A percentile compares a stretch with the other conserved stretches of the same genome.
These are phyloP conservation scores for Nitzschia palea DNA, from an alignment of 108 stramenopile species.

Conservation along the genomic window DNA sequence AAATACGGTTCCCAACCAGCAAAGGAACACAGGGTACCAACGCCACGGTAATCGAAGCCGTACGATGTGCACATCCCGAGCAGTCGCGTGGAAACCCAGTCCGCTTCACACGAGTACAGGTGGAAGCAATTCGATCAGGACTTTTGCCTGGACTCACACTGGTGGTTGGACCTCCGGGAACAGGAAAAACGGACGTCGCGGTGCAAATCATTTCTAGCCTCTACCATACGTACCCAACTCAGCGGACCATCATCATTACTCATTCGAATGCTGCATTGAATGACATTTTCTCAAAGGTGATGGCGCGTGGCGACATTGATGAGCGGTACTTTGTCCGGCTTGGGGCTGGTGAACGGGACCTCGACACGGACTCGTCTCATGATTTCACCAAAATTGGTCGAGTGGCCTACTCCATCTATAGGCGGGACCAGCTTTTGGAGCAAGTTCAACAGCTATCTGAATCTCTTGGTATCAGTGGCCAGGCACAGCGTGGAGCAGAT, in stretches of 20 bases:
- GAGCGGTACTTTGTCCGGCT: conserved; percentile 92
- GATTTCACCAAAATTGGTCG: conserved; percentile 92
- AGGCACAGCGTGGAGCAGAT: conserved; percentile 76
- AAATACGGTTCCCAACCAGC: conserved; percentile 43
- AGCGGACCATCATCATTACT: conserved; percentile 94
- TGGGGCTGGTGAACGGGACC: conserved; percentile 90
- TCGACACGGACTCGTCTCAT: conserved; percentile 71
- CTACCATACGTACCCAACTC: conserved; percentile 91
- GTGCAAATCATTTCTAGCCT: conserved; percentile 95
- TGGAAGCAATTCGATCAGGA: conserved; percentile 94
- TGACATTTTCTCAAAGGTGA: conserved; percentile 97
- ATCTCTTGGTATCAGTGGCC: conserved; percentile 77
- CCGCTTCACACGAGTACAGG: conserved; percentile 94
- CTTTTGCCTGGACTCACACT: conserved; percentile 92
- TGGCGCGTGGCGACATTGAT: conserved; percentile 86
- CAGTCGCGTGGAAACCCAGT: conserved; percentile 75
- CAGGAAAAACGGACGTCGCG: conserved; percentile 94
- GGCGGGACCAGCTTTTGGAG: conserved; percentile 78
- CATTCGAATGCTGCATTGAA: conserved; percentile 99
- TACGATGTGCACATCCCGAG: conserved; percentile 39
- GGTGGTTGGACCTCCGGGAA: conserved; percentile 97
- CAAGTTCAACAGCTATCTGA: conserved; percentile 89
- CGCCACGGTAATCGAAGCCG: conserved; percentile 45
- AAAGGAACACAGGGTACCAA: conserved; percentile 5
- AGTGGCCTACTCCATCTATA: conserved; percentile 88